Conservation (phyloP, 2,329 filamentous ascomycete genomes). For the Ophiostoma sp. region DNA sequence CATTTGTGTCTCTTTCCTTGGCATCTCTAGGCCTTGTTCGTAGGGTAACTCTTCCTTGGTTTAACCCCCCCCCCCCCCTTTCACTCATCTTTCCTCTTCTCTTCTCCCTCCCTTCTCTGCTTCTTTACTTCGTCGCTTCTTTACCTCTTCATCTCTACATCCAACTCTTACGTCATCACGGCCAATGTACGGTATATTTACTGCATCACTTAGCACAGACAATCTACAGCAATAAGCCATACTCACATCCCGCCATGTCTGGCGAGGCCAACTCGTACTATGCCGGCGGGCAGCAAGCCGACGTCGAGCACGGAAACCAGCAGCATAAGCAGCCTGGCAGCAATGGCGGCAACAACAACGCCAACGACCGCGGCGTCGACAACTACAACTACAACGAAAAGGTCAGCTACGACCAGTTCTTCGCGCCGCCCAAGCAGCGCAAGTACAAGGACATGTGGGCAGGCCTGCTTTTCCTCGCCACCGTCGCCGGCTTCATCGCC, state of each 20-base stretch:
- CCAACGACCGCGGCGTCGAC: not conserved
- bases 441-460: conserved; percentile 92
- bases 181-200: not conserved
- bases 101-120: not conserved
- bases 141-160: not conserved
- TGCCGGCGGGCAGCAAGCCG: conserved; percentile 16
- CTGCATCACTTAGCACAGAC: not conserved
- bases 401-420: conserved; percentile 66
- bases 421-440: conserved; percentile 68
- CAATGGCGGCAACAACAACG: not conserved
- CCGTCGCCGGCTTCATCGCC: conserved; percentile 27
- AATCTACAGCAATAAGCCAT: not conserved
- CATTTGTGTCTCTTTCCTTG: conserved; percentile 6
- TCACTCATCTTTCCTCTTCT: not conserved
- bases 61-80: too few relatives aligned
- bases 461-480: conserved; percentile 53
- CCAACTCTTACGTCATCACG: not conserved
- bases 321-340: not conserved
- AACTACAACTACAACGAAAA: conserved; percentile 4
- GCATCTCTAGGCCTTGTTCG: not conserved
- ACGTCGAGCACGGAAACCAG: conserved; percentile 10
- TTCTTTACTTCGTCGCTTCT: not conserved
- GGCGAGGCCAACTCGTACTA: conserved; percentile 25
- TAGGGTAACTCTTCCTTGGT: not conserved
- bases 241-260: conserved; percentile 17